Base-by-base conservation (phyloP, 2,329 filamentous ascomycete species). In the Penicillium nordicum region DNA sequence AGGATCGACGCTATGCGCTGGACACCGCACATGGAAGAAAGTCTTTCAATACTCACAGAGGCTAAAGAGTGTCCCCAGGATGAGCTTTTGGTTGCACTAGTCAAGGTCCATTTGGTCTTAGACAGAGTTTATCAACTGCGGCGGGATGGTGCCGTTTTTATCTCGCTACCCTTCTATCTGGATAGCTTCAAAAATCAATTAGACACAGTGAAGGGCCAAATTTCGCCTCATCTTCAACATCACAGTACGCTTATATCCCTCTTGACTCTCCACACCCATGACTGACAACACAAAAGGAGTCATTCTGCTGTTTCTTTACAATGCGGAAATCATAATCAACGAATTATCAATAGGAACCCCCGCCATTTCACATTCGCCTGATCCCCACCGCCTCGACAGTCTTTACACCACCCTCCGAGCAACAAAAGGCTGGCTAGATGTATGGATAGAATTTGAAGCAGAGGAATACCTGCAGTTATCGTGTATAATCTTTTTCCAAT, bases 21-120 rank as follows among this genome's bases (percentile, higher is more conserved):
- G 84, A 85, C 79, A 0, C 62, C 79, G 1, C 79, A 84, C 50
- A 79, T 87, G 74, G 83, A 85, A 30, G 82, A 86, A 36, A 82
- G 79, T 36, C 71, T 87, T 1, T 68, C 75, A 5, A 60, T 76
- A 1, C 70, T 88, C 0, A 71, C 74, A 5, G 70, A 76, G 16
- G 70, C 76, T 1, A 75, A 74, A 8, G 80, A 85, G 53, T 74
- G 74, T 25, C 71, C 77, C 0, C 76, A 76, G 1, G 84, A 88
- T 63, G 72, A 75, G 29, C 62, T 82, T 2, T 72, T 87, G 3
- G 74, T 68, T 11, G 42, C 54, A 12, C 45, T 67, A 18, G 61
- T 69, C 48, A 67, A 63, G 44, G 53, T 68, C 2, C 59, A 68
- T 51, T 41, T 64, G 27, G 56, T 68, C n/a, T 52, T 63, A 23